Percentiles rank a stretch among this genome's conserved stretches.
Conservation (phyloP, 176 grass and related monocot genomes). For the Zoysia pacifica region DNA sequence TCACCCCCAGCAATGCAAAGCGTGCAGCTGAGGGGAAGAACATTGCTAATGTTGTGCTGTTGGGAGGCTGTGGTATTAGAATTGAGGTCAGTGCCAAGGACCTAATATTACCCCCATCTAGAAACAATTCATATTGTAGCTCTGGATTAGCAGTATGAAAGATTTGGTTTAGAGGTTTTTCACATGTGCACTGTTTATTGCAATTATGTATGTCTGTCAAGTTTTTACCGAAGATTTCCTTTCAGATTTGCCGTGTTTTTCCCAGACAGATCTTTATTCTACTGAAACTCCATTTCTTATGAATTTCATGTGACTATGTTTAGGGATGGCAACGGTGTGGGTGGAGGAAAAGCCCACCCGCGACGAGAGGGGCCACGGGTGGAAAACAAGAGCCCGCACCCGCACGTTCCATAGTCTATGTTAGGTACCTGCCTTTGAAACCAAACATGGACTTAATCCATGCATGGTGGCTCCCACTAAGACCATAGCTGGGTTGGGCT, state of each 20-base stretch:
- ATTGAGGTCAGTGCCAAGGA: conserved; percentile 81
- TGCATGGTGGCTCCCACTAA: conserved; percentile 99
- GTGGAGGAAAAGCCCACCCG: too few relatives aligned
- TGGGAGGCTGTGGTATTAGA: conserved; percentile 84
- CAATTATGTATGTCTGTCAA: too few relatives aligned
- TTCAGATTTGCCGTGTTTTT: too few relatives aligned
- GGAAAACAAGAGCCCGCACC: too few relatives aligned
- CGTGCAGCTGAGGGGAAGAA: conserved; percentile 73
- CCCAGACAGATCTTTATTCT: too few relatives aligned
- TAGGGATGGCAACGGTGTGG: too few relatives aligned
- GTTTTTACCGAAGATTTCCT: too few relatives aligned
- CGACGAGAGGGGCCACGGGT: too few relatives aligned
- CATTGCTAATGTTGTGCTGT: conserved; percentile 81
- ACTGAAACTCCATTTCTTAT: too few relatives aligned
- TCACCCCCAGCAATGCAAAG: conserved; percentile 77
- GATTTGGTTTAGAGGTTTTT: background rate
- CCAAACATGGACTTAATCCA: conserved; percentile 70
- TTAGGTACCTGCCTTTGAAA: conserved; percentile 79
- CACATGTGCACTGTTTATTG: background rate
- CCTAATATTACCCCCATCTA: background rate
- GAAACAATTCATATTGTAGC: background rate
- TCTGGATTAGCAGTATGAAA: background rate
- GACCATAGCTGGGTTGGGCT: conserved; percentile 88
- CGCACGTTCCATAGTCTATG: conserved; percentile 8
- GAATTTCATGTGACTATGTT: too few relatives aligned